Conservation (phyloP, 495 filamentous ascomycete species). For the Cercophora scortea region DNA sequence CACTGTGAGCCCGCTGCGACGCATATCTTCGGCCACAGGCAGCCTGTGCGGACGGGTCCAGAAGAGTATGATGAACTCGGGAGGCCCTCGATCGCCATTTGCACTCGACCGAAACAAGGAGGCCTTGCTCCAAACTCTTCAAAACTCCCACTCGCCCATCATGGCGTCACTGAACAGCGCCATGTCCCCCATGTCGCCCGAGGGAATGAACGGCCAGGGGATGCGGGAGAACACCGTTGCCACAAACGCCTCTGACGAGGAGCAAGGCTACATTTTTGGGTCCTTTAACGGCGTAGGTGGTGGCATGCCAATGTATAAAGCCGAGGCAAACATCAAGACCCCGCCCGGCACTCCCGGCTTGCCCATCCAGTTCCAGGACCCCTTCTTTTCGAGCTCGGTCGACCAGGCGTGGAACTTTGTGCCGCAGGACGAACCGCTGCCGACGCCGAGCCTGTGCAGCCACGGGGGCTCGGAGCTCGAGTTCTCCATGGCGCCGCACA, state of each 20-base stretch:
- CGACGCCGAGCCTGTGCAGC: slow-evolving; percentile 36
- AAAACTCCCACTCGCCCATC: slow-evolving; percentile 27
- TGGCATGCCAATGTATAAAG: slow-evolving; percentile 17
- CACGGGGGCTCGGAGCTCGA: slow-evolving; percentile 33
- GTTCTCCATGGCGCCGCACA: slow-evolving; percentile 25
- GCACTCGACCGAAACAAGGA: slow-evolving; percentile 34
- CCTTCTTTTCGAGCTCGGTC: slow-evolving; percentile 21
- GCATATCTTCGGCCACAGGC: slow-evolving; percentile 37
- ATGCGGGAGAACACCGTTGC: slow-evolving; percentile 24
- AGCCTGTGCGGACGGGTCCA: slow-evolving; percentile 30
- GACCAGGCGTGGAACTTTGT: slow-evolving; percentile 24
- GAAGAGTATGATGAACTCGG: slow-evolving; percentile 25
- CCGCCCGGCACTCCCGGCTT: slow-evolving; percentile 39
- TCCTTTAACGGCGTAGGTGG: slow-evolving; percentile 11
- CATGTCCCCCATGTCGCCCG: slow-evolving; percentile 27
- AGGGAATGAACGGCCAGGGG: slow-evolving; percentile 13
- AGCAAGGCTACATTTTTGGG: slow-evolving; percentile 22
- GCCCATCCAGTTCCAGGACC: slow-evolving; percentile 22
- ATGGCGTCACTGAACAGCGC: slow-evolving; percentile 23
- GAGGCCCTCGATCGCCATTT: slow-evolving; percentile 37
- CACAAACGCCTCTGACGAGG: slow-evolving; percentile 30
- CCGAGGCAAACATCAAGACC: slow-evolving; percentile 33
- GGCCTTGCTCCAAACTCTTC: slow-evolving; percentile 27
- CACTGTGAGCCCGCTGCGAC: slow-evolving; percentile 34
- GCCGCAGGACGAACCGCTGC: slow-evolving; percentile 31